These are phyloP conservation scores for Rhodocollybia butyracea DNA, from an alignment of 768 basidiomycete species.

Conservation along the genomic window DNA sequence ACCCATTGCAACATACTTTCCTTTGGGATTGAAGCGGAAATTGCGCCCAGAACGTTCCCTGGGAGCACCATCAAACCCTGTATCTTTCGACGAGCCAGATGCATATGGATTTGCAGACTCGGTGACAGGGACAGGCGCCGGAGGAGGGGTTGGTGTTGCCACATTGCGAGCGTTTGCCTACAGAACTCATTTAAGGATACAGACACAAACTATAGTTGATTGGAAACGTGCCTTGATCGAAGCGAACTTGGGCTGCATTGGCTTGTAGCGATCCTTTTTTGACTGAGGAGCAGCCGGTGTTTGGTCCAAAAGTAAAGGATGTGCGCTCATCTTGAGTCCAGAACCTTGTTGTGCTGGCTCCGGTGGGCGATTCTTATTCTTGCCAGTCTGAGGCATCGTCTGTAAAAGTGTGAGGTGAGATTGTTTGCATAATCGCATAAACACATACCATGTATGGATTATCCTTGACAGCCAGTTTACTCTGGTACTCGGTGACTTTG, in stretches of 20 bases:
- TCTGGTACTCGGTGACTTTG: constrained; percentile 80
- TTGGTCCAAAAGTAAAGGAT: constrained; percentile 77
- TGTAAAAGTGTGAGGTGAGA: constrained; percentile 17
- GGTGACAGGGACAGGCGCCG: constrained; percentile 36
- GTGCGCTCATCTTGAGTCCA: constrained; percentile 87
- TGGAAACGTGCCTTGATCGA: constrained; percentile 70
- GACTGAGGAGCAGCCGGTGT: constrained; percentile 58
- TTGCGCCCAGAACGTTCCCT: constrained; percentile 65
- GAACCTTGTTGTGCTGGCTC: constrained; percentile 76
- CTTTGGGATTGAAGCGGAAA: constrained; percentile 89
- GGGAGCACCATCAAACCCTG: constrained; percentile 70
- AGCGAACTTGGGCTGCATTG: constrained; percentile 99
- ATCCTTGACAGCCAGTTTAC: constrained; percentile 67
- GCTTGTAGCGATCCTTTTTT: constrained; percentile 92
- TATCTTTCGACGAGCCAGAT: constrained; percentile 49
- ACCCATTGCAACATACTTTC: constrained; percentile 79
- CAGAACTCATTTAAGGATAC: constrained; percentile 7
- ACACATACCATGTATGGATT: constrained; percentile 85
- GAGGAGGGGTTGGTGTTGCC: constrained; percentile 56
- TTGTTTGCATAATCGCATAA: neutral
- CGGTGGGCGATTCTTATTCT: constrained; percentile 48
- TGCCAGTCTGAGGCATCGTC: constrained; percentile 52
- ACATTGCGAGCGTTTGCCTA: constrained; percentile 77
- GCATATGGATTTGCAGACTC: constrained; percentile 72
- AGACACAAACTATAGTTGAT: neutral